Conservation (phyloP, 2,329 filamentous ascomycete genomes). For the Penicillium sp. region DNA sequence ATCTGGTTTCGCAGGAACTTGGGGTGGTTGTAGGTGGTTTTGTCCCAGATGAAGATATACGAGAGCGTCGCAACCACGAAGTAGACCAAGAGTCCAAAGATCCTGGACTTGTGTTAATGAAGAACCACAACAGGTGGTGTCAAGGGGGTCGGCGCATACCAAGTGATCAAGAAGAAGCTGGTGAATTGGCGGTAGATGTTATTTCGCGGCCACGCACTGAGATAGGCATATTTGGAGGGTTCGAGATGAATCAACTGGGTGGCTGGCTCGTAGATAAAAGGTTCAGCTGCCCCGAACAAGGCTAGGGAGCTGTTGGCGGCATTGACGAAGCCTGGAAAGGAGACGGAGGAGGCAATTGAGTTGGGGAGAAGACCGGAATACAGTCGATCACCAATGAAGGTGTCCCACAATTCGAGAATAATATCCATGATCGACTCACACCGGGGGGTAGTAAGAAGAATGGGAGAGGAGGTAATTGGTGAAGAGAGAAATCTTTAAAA, state of each 20-base stretch:
- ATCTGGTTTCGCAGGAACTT: slow-evolving; percentile 96
- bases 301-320: slow-evolving; percentile 58
- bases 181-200: slow-evolving; percentile 73
- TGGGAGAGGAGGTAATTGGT: slow-evolving; percentile 1
- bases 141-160: slow-evolving; percentile 56
- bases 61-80: slow-evolving; percentile 81
- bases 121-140: background rate
- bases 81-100: slow-evolving; percentile 83
- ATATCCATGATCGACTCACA: slow-evolving; percentile 70
- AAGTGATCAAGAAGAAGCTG: slow-evolving; percentile 81
- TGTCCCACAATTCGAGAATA: slow-evolving; percentile 82
- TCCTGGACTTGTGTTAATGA: slow-evolving; percentile 52
- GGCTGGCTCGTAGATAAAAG: slow-evolving; percentile 65
- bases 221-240: slow-evolving; percentile 74
- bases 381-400: slow-evolving; percentile 74
- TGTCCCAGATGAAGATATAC: slow-evolving; percentile 89
- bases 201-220: slow-evolving; percentile 75
- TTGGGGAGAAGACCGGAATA: slow-evolving; percentile 73
- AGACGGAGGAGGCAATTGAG: slow-evolving; percentile 55
- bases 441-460: slow-evolving; percentile 1
- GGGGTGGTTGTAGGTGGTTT: slow-evolving; percentile 82
- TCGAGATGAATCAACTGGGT: slow-evolving; percentile 68
- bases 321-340: slow-evolving; percentile 50
- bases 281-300: slow-evolving; percentile 54
- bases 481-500: background rate